Evolutionary conservation across 73 alveolate species (phyloP).

Genomic region (Blepharisma japonicum): DNA sequence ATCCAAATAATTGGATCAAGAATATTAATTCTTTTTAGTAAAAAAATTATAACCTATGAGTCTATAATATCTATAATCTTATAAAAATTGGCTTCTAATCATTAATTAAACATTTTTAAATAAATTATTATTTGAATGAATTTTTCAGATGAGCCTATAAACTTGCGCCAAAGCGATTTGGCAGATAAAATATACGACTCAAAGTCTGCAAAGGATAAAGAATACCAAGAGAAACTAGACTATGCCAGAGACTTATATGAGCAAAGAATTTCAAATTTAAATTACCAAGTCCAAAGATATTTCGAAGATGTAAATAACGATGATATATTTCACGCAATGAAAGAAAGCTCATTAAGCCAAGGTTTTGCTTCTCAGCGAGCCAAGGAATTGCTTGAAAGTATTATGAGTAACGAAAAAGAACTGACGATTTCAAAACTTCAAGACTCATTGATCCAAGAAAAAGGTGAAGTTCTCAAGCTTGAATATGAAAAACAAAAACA

Average conservation of each 20-base stretch:
- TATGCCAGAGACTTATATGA: background rate
- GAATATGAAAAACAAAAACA: background rate
- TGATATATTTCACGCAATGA: conserved; percentile 4
- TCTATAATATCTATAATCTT: too few species aligned
- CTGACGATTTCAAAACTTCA: background rate
- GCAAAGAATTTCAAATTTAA: background rate
- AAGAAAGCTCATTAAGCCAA: background rate
- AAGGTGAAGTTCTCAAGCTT: background rate
- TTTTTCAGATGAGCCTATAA: too few species aligned
- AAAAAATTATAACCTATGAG: too few species aligned
- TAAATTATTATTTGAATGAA: too few species aligned
- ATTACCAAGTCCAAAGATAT: background rate
- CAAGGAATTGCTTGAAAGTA: background rate
- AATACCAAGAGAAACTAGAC: too few species aligned
- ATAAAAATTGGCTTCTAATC: too few species aligned
- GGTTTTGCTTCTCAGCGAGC: conserved; percentile 16
- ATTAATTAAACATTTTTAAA: too few species aligned
- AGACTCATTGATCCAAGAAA: background rate
- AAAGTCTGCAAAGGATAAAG: too few species aligned
- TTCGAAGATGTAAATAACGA: background rate
- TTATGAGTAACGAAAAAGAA: conserved; percentile 14
- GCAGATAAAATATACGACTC: too few species aligned
- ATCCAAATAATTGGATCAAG: too few species aligned
- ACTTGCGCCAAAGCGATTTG: too few species aligned
- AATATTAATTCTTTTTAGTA: too few species aligned